Percentiles rank a stretch among this genome's conserved stretches.
Conservation (phyloP, 2,329 filamentous ascomycete species). For the Penicillium sp. region DNA sequence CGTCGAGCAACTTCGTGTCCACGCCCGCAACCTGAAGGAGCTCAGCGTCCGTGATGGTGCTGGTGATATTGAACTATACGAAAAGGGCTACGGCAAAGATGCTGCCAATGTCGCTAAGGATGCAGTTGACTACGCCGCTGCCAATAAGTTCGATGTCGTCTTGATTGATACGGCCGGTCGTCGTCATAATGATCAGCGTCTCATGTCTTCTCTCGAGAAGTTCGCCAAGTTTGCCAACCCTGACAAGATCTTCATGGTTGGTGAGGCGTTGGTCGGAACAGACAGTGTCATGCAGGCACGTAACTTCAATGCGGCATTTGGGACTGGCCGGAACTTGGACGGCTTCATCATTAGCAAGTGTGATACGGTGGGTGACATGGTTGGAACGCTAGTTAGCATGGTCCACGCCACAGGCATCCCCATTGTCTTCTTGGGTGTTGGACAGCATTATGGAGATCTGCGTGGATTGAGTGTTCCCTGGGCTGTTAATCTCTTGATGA, state of each 20-base stretch:
- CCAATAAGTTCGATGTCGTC: conserved; percentile 80
- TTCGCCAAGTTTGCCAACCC: conserved; percentile 94
- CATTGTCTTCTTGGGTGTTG: conserved; percentile 79
- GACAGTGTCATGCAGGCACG: conserved; percentile 92
- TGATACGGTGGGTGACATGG: conserved; percentile 99
- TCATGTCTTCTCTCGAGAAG: conserved; percentile 96
- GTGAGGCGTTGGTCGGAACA: conserved; percentile 85
- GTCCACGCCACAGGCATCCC: conserved; percentile 96
- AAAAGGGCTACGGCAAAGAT: conserved; percentile 97
- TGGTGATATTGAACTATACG: conserved; percentile 81
- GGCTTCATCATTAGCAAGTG: conserved; percentile 99
- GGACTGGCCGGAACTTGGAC: conserved; percentile 71
- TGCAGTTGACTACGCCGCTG: conserved; percentile 72
- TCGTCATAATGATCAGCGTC: conserved; percentile 86
- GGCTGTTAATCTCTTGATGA: conserved; percentile 59
- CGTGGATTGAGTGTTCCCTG: conserved; percentile 60
- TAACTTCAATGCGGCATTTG: conserved; percentile 94
- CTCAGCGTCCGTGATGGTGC: conserved; percentile 74
- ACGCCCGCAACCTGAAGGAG: conserved; percentile 89
- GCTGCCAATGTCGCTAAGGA: conserved; percentile 93
- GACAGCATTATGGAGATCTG: conserved; percentile 63
- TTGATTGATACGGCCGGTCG: conserved; percentile 94
- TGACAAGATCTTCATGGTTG: conserved; percentile 98
- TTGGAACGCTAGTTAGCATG: conserved; percentile 90
- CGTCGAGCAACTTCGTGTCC: conserved; percentile 92